phyloP scores from a whole-genome alignment of 371 early-diverging fungal genomes.

The Mucor racemosus region DNA sequence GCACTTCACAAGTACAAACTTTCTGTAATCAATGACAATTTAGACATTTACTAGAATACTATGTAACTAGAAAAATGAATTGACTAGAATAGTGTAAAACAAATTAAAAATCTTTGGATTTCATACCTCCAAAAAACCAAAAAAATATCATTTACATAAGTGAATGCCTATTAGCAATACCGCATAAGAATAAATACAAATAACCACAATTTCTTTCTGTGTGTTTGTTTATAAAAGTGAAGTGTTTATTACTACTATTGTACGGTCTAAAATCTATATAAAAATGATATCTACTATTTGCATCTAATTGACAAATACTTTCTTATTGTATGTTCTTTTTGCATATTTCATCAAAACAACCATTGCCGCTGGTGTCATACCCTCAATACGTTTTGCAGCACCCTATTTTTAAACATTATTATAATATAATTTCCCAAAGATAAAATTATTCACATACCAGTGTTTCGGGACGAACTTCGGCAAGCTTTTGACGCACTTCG shows the following conservation, averaged over 20 bases:
- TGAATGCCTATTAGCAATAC: no score
- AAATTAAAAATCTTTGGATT: no score
- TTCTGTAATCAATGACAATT: no score
- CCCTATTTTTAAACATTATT: constrained; percentile 47
- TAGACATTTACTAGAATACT: no score
- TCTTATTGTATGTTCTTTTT: constrained; percentile 32
- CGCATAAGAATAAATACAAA: no score
- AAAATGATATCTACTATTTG: background rate
- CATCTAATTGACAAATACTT: constrained; percentile 4
- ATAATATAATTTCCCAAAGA: background rate
- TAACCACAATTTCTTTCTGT: no score
- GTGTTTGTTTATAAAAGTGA: no score
- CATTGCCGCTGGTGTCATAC: constrained; percentile 80
- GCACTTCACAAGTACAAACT: no score
- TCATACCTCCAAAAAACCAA: no score
- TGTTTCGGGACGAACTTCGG: constrained; percentile 73
- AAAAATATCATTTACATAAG: no score
- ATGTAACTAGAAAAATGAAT: no score
- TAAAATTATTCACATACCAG: constrained; percentile 48
- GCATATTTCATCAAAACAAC: constrained; percentile 72
- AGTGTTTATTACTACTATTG: background rate
- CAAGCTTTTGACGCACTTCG: constrained; percentile 74
- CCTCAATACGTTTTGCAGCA: constrained; percentile 85
- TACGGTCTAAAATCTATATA: background rate
- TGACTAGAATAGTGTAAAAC: no score